Evolutionary conservation across 2,329 filamentous ascomycete genomes (phyloP).

Genomic region (Cladosporium sp.): DNA sequence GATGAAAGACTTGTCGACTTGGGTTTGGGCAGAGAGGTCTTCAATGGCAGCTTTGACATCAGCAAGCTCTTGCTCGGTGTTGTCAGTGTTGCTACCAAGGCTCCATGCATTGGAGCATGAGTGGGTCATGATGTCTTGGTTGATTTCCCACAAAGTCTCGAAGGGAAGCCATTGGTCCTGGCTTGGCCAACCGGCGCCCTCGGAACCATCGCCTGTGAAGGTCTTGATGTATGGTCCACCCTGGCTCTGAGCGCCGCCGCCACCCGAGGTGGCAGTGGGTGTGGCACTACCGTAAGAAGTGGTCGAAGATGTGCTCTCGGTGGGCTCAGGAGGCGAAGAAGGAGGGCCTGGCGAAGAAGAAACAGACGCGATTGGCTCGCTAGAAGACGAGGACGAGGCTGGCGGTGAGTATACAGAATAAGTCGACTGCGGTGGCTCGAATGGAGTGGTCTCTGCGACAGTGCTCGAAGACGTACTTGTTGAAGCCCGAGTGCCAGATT

Average conservation of each 20-base stretch:
- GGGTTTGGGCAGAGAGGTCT: slow-evolving; percentile 34
- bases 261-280: slow-evolving; percentile 15
- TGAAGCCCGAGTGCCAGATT: background rate
- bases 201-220: slow-evolving; percentile 28
- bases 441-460: slow-evolving; percentile 5
- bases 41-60: slow-evolving; percentile 45
- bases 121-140: slow-evolving; percentile 39
- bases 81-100: slow-evolving; percentile 38
- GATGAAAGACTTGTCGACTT: slow-evolving; percentile 46
- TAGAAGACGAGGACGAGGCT: background rate
- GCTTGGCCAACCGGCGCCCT: slow-evolving; percentile 31
- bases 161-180: slow-evolving; percentile 31
- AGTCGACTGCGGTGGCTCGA: slow-evolving; percentile 13
- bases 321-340: background rate
- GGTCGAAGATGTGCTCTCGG: slow-evolving; percentile 6
- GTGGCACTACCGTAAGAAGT: slow-evolving; percentile 8
- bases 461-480: background rate
- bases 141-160: slow-evolving; percentile 39
- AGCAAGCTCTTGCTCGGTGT: slow-evolving; percentile 40
- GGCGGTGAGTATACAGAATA: slow-evolving; percentile 7
- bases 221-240: slow-evolving; percentile 19
- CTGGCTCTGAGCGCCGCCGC: background rate
- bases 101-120: slow-evolving; percentile 43
- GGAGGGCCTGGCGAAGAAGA: background rate
- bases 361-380: background rate